phyloP scores from a whole-genome alignment of 768 basidiomycete species.

The Lactarius sp. region DNA sequence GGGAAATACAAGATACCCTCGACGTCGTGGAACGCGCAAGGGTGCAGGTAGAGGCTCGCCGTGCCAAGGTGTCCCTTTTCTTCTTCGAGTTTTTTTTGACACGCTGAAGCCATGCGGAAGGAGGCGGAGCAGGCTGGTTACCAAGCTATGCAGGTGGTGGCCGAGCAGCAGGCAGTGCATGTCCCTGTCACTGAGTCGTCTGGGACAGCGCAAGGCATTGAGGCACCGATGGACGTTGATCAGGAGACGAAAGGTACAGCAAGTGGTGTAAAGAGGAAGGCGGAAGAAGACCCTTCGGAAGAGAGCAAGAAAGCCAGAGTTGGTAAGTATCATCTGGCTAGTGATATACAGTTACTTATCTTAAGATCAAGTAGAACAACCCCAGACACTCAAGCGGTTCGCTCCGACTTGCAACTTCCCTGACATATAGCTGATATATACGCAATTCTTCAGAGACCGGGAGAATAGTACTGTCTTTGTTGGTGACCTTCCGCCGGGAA shows the following conservation, averaged over 20 bases:
- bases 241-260: conserved; percentile 34
- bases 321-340: conserved; percentile 40
- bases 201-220: conserved; percentile 16
- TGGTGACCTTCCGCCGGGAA: conserved; percentile 53
- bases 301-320: conserved; percentile 58
- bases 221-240: conserved; percentile 43
- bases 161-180: conserved; percentile 38
- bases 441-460: conserved; percentile 61
- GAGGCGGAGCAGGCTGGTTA: conserved; percentile 58
- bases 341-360: neutral
- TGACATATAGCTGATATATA: neutral
- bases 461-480: conserved; percentile 94
- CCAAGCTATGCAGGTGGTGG: conserved; percentile 44
- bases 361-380: conserved; percentile 36
- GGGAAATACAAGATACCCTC: conserved; percentile 56
- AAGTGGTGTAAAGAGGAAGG: conserved; percentile 55
- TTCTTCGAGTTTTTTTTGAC: neutral
- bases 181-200: conserved; percentile 30
- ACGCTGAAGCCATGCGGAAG: conserved; percentile 32
- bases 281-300: conserved; percentile 45
- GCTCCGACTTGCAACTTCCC: conserved; percentile 16
- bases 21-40: conserved; percentile 63
- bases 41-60: conserved; percentile 52
- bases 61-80: conserved; percentile 50
- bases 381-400: conserved; percentile 56